These are phyloP conservation scores for Metschnikowia gelsemii DNA, from an alignment of 805 yeast genomes.

Conservation along the genomic window DNA sequence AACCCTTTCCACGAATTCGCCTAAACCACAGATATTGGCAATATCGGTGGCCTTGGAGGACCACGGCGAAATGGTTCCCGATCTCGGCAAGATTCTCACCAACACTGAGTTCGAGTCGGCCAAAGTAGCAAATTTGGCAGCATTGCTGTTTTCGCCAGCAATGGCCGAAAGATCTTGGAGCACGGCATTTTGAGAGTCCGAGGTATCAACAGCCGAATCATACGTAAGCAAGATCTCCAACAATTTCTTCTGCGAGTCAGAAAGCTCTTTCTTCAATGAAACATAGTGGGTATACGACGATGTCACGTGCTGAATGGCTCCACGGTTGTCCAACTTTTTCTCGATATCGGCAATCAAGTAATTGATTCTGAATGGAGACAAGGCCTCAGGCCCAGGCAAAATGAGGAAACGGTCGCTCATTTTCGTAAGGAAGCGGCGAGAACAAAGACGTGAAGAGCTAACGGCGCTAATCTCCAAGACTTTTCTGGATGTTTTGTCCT, in stretches of 20 bases:
- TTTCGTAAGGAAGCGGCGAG: neutral
- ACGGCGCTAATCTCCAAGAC: constrained; percentile 1
- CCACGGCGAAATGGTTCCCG: constrained; percentile 99
- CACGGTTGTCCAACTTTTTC: constrained; percentile 57
- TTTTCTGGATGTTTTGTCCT: neutral
- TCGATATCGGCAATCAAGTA: constrained; percentile 72
- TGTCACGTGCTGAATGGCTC: constrained; percentile 66
- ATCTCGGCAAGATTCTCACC: constrained; percentile 80
- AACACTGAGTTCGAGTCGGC: constrained; percentile 41
- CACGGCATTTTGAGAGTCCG: constrained; percentile 44
- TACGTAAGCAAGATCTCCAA: constrained; percentile 68
- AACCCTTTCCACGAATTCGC: constrained; percentile 67
- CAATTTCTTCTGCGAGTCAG: constrained; percentile 44
- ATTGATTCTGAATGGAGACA: constrained; percentile 81
- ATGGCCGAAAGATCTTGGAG: constrained; percentile 35
- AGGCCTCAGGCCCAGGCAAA: constrained; percentile 86
- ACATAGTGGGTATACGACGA: constrained; percentile 82
- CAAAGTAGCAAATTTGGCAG: constrained; percentile 11
- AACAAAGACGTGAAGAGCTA: constrained; percentile 2
- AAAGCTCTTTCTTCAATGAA: constrained; percentile 47
- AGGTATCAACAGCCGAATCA: constrained; percentile 60
- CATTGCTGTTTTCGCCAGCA: constrained; percentile 26
- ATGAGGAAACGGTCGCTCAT: constrained; percentile 32
- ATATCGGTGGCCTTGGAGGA: constrained; percentile 98
- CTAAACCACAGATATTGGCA: constrained; percentile 81